These are phyloP conservation scores for Byssochlamys sp. DNA, from an alignment of 2,329 filamentous ascomycete species.

Conservation along the genomic window DNA sequence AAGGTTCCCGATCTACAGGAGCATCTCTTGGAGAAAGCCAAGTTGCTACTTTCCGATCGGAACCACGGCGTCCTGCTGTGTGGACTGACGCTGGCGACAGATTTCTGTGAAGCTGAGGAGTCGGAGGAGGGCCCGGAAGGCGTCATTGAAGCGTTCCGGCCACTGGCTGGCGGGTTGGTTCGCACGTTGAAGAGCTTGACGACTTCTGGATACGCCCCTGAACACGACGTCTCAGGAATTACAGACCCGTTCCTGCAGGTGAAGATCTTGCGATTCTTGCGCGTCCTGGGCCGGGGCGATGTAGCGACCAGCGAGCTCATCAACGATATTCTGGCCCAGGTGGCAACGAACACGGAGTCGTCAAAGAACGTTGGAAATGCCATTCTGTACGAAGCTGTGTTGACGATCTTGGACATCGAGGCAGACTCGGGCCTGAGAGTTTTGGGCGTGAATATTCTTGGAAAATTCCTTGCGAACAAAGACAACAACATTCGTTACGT, in stretches of 20 bases:
- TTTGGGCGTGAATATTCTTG: slow-evolving; percentile 92
- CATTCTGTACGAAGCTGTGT: slow-evolving; percentile 91
- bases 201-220: slow-evolving; percentile 89
- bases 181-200: slow-evolving; percentile 85
- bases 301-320: slow-evolving; percentile 86
- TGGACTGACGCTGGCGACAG: slow-evolving; percentile 80
- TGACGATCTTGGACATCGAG: slow-evolving; percentile 95
- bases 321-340: slow-evolving; percentile 94
- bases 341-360: slow-evolving; percentile 94
- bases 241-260: slow-evolving; percentile 96
- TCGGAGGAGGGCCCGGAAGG: slow-evolving; percentile 82
- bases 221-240: slow-evolving; percentile 96
- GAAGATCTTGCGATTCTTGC: slow-evolving; percentile 79
- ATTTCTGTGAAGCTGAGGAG: slow-evolving; percentile 89
- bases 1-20: slow-evolving; percentile 96
- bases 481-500: slow-evolving; percentile 99
- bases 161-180: slow-evolving; percentile 73
- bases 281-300: slow-evolving; percentile 80
- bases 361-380: slow-evolving; percentile 98
- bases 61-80: slow-evolving; percentile 94
- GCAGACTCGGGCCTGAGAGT: slow-evolving; percentile 91
- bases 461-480: slow-evolving; percentile 95
- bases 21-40: slow-evolving; percentile 90
- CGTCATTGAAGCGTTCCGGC: slow-evolving; percentile 81
- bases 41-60: slow-evolving; percentile 75